Conservation (phyloP, 106 monocot genomes). For the Xerophyta viscosa region DNA sequence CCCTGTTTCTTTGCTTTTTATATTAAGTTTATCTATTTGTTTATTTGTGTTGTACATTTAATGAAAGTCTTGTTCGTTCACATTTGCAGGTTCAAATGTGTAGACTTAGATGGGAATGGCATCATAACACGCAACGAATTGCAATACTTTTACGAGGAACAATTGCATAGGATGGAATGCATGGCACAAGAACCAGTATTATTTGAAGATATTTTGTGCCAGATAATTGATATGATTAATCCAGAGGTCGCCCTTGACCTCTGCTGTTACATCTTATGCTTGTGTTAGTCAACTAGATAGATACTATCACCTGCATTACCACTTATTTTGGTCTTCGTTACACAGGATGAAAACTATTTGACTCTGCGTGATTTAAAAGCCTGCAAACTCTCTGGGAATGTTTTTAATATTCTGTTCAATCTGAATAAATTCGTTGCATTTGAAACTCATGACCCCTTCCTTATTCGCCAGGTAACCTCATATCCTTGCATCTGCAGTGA, state of each 20-base stretch:
- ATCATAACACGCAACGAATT: constrained; percentile 75
- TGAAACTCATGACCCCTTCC: constrained; percentile 95
- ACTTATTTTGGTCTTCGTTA: too few species aligned
- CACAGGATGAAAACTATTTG: constrained; percentile 65
- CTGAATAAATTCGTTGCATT: constrained; percentile 96
- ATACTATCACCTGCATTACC: too few species aligned
- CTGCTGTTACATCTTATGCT: not conserved
- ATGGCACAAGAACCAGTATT: constrained; percentile 98
- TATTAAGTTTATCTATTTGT: too few species aligned
- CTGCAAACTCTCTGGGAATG: constrained; percentile 84
- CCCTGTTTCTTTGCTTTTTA: too few species aligned
- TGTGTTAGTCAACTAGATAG: not conserved
- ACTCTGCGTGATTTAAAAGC: constrained; percentile 67
- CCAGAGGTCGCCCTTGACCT: constrained; percentile 48
- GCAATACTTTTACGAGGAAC: constrained; percentile 97
- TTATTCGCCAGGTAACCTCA: constrained; percentile 60
- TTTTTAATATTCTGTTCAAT: constrained; percentile 97
- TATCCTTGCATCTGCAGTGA: not conserved
- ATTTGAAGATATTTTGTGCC: constrained; percentile 92
- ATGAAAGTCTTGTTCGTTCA: not conserved
- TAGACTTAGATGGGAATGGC: constrained; percentile 94
- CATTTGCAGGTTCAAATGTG: constrained; percentile 77
- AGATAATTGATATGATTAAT: constrained; percentile 91
- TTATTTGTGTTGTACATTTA: too few species aligned
- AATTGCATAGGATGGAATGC: constrained; percentile 96